These are phyloP conservation scores for Haplosporangium sp. DNA, from an alignment of 371 early-diverging fungal species.

Conservation along the genomic window DNA sequence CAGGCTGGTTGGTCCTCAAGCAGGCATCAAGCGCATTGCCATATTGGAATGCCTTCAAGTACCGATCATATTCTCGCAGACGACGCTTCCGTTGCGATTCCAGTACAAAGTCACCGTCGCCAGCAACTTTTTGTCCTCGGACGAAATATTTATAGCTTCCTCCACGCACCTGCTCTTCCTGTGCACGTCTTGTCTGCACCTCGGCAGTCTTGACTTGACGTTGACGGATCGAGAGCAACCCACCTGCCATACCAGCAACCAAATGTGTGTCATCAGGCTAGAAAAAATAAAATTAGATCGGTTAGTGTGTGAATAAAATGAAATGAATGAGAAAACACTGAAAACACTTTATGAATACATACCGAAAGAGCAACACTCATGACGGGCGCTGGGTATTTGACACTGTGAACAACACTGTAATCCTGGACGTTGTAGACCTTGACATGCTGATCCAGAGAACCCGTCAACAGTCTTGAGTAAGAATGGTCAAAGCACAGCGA, in stretches of 20 bases:
- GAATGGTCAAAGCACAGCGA: conserved; percentile 84
- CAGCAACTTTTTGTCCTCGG: conserved; percentile 66
- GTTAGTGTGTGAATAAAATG: neutral
- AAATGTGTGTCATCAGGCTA: conserved; percentile 88
- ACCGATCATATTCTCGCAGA: conserved; percentile 83
- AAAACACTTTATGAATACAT: conserved; percentile 16
- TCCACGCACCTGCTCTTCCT: conserved; percentile 61
- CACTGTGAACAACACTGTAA: conserved; percentile 87
- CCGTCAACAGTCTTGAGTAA: conserved; percentile 83
- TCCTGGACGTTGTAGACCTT: conserved; percentile 90
- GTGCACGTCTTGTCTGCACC: conserved; percentile 51
- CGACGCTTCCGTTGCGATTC: conserved; percentile 70
- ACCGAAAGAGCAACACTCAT: conserved; percentile 85
- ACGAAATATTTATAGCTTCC: conserved; percentile 79
- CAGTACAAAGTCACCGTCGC: conserved; percentile 75
- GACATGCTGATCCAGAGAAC: conserved; percentile 95
- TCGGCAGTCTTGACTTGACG: conserved; percentile 73
- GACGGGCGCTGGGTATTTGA: conserved; percentile 93
- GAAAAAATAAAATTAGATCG: neutral
- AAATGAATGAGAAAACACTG: too few relatives aligned
- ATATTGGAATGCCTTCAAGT: conserved; percentile 85
- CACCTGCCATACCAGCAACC: conserved; percentile 93
- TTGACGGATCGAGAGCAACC: conserved; percentile 88
- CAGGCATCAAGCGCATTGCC: conserved; percentile 88
- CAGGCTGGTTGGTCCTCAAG: conserved; percentile 62